These are phyloP conservation scores for Leucosporidium yakuticum DNA, from an alignment of 768 basidiomycete species.

Conservation along the genomic window DNA sequence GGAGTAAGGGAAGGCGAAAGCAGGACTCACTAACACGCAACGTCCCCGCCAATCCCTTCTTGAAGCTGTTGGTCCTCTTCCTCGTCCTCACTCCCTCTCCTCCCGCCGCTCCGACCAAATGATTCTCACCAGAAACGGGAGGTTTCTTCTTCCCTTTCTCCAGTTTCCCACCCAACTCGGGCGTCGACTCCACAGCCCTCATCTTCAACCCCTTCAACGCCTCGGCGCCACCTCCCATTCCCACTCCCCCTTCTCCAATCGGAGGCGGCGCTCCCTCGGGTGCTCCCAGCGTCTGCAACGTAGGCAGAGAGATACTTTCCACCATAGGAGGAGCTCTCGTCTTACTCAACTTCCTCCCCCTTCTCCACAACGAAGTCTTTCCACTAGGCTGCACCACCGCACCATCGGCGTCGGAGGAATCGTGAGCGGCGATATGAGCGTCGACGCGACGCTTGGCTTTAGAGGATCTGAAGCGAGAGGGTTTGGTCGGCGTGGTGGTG, in stretches of 20 bases:
- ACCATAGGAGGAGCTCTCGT: no score
- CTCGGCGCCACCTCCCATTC: background rate
- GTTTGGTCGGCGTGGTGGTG: background rate
- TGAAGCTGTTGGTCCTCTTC: constrained; percentile 17
- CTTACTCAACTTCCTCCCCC: no score
- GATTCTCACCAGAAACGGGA: constrained; percentile 6
- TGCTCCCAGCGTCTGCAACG: no score
- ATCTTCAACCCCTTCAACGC: background rate
- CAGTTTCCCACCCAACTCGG: background rate
- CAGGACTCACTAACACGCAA: constrained; percentile 19
- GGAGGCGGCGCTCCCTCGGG: no score
- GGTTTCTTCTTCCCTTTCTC: background rate
- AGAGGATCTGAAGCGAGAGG: background rate
- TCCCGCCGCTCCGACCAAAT: no score
- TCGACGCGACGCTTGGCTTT: constrained; percentile 15
- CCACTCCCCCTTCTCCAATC: background rate
- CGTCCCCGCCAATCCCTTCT: constrained; percentile 12
- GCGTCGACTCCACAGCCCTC: background rate
- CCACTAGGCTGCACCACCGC: no score
- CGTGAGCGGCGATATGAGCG: constrained; percentile 7
- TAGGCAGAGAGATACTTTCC: no score
- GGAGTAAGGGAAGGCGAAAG: background rate
- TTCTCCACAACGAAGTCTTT: no score
- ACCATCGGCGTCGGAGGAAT: no score
- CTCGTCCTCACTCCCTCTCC: background rate